A percentile compares a stretch with the other conserved stretches of the same genome.
Conservation (phyloP, 2,329 filamentous ascomycete genomes). For the Venturia effusa region DNA sequence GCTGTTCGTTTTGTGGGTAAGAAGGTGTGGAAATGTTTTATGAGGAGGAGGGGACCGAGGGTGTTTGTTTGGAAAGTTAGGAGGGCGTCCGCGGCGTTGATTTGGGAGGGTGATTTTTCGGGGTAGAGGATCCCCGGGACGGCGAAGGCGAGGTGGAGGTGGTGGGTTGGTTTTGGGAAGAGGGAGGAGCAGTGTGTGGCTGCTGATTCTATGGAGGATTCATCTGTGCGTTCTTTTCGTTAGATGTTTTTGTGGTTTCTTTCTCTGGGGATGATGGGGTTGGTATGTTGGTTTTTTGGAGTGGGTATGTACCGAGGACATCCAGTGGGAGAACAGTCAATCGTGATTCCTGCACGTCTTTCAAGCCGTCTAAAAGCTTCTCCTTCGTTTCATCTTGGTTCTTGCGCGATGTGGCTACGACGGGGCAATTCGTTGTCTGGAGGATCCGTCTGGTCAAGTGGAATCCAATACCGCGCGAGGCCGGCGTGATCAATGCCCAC, state of each 20-base stretch:
- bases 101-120: constrained; percentile 58
- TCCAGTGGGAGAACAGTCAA: constrained; percentile 44
- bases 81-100: constrained; percentile 51
- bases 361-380: constrained; percentile 39
- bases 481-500: constrained; percentile 44
- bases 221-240: constrained; percentile 35
- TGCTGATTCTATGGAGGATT: constrained; percentile 46
- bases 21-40: constrained; percentile 64
- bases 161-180: constrained; percentile 41
- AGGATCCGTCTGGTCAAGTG: constrained; percentile 49
- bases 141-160: constrained; percentile 58
- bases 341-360: constrained; percentile 34
- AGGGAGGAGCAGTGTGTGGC: constrained; percentile 43
- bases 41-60: constrained; percentile 61
- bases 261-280: neutral
- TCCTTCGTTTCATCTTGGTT: constrained; percentile 39
- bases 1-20: constrained; percentile 49
- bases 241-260: neutral
- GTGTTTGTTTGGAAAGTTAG: constrained; percentile 64
- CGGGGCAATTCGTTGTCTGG: constrained; percentile 43
- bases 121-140: constrained; percentile 62
- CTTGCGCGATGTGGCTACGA: constrained; percentile 50
- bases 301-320: constrained; percentile 38
- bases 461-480: constrained; percentile 53
- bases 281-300: too few relatives aligned